Conservation (phyloP, 169 alveolate species). For the Cryptosporidium viatorum region DNA sequence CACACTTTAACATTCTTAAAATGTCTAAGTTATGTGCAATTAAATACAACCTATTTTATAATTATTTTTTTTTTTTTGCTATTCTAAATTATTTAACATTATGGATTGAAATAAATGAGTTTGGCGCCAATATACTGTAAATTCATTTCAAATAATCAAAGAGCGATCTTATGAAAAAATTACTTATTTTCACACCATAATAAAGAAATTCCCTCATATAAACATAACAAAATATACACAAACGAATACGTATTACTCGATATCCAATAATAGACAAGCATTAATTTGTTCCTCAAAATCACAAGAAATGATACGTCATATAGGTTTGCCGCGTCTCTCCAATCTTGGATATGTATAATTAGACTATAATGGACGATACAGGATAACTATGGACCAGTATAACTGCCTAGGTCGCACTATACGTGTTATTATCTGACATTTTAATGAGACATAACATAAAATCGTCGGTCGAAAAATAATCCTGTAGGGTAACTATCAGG, state of each 20-base stretch:
- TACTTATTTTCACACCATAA: not conserved
- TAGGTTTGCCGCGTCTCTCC: constrained; percentile 75
- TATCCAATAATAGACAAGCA: not conserved
- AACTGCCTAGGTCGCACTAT: constrained; percentile 70
- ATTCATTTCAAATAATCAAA: not conserved
- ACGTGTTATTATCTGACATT: constrained; percentile 75
- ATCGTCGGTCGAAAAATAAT: constrained; percentile 73
- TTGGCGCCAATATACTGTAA: not conserved
- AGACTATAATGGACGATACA: constrained; percentile 72
- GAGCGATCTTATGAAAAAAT: not conserved
- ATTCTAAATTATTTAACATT: no score
- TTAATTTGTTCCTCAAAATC: not conserved
- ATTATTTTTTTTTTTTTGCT: no score
- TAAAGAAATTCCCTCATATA: not conserved
- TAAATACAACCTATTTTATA: not conserved
- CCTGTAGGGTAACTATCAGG: constrained; percentile 7
- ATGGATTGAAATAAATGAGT: no score
- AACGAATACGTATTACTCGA: not conserved
- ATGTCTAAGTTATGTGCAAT: not conserved
- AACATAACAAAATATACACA: not conserved
- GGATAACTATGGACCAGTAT: constrained; percentile 75
- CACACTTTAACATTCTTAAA: constrained; percentile 42
- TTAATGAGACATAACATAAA: constrained; percentile 68
- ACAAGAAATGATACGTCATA: constrained; percentile 9
- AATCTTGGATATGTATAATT: constrained; percentile 74